Evolutionary conservation across 768 basidiomycete species (phyloP), one percentile per base, ranked within the genome.

Genomic region (Lentinus tigrinus): DNA sequence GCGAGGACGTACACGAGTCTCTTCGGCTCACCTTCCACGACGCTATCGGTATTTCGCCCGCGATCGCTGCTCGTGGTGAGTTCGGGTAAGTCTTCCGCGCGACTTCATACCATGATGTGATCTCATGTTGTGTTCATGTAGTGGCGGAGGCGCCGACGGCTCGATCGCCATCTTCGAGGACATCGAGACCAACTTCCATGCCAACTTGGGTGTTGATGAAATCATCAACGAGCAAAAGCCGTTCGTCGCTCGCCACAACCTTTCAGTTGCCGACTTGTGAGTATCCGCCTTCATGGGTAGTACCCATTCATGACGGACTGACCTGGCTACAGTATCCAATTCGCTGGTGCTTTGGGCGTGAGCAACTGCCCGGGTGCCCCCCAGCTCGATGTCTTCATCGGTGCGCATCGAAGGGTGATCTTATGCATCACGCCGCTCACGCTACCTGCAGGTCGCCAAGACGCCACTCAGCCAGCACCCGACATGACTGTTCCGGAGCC

Each of bases 111-210:
- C 11, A 7, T 0, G 7, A 7, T 6, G 9, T 43, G 9, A 11
- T 31, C n/a, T 24, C 31, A 0, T 11, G 6, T n/a, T 5, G 11
- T 11, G 3, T 1, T 31, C 57, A 13, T 37, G 28, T 52, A 66
- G 62, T 16, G 70, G 72, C 31, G 67, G 66, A 40, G 72, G 72
- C 7, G 71, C 70, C 42, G 81, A 82, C 55, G 82, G 79, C 23
- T 81, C 79, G 4, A 75, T 82, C 59, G 73, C 79, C 58, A 67
- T 71, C 4, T 81, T 82, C 66, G 66, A 67, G 36, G 70, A 73
- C 17, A 73, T 74, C 39, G 81, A 81, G 62, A 67, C 73, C 21
- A 59, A 65, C 10, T 81, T 77, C 68, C 66, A 69, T 21, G 78
- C 78, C 4, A 81, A 81, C 63, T 28, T 37, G 24, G 62, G 62